Conservation (phyloP, 805 yeast genomes). For the Candida ovalis region DNA sequence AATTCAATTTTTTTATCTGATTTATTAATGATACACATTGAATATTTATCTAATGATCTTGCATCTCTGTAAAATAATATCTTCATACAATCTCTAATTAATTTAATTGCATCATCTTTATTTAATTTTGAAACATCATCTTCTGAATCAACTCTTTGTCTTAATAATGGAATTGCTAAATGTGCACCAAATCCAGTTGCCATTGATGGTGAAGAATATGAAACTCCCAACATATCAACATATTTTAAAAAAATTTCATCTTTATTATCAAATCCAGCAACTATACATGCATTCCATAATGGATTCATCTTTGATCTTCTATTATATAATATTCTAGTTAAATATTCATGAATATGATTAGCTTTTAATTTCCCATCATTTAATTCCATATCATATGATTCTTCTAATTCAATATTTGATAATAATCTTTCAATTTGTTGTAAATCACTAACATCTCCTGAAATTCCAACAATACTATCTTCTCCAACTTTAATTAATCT, state of each 20-base stretch:
- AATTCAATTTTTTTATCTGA: conserved; percentile 56
- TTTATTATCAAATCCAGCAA: conserved; percentile 80
- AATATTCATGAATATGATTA: conserved; percentile 83
- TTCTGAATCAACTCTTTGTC: conserved; percentile 79
- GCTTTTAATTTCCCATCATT: conserved; percentile 61
- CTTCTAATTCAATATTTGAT: conserved; percentile 75
- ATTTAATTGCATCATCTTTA: conserved; percentile 71
- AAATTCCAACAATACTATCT: conserved; percentile 84
- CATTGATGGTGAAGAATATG: conserved; percentile 80
- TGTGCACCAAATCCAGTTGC: conserved; percentile 98
- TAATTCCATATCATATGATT: conserved; percentile 58
- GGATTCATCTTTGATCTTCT: conserved; percentile 95
- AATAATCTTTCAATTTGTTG: conserved; percentile 75
- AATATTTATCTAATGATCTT: conserved; percentile 81
- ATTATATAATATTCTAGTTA: conserved; percentile 77
- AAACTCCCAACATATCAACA: conserved; percentile 88
- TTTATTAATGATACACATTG: conserved; percentile 70
- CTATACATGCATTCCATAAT: conserved; percentile 89
- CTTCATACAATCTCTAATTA: conserved; percentile 85
- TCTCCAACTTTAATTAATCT: conserved; percentile 81
- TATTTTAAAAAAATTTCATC: conserved; percentile 73
- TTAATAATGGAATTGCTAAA: conserved; percentile 85
- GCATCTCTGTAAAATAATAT: conserved; percentile 96
- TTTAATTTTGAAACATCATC: conserved; percentile 65
- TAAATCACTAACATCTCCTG: conserved; percentile 93